A percentile compares a stretch with the other conserved stretches of the same genome.
Conservation (phyloP, 208 protist species). For the Giardia duodenalis region DNA sequence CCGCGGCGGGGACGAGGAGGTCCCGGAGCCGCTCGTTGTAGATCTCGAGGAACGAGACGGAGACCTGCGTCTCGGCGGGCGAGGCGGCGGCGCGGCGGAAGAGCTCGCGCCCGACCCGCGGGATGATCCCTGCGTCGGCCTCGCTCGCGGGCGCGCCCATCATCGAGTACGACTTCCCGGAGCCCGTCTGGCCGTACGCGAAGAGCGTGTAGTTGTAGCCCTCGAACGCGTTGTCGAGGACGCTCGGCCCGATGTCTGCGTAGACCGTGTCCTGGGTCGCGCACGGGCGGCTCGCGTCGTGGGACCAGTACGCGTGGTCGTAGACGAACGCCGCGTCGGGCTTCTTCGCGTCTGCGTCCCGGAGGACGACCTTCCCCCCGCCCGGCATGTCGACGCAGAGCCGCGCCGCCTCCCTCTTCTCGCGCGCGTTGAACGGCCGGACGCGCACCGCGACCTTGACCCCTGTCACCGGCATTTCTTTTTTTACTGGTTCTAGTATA, state of each 20-base stretch:
- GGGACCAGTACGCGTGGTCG: conserved; percentile 8
- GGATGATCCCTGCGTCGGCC: neutral
- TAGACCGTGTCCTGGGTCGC: conserved; percentile 46
- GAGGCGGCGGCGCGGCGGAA: neutral
- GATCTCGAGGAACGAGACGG: conserved; percentile 43
- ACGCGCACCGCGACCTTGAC: conserved; percentile 27
- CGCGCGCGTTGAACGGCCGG: conserved; percentile 14
- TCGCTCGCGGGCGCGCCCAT: conserved; percentile 36
- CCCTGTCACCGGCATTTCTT: conserved; percentile 19
- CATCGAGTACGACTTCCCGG: conserved; percentile 52
- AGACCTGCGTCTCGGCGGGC: neutral
- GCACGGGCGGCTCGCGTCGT: neutral
- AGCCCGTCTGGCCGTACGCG: conserved; percentile 42
- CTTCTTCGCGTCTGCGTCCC: neutral
- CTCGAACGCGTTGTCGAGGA: conserved; percentile 3
- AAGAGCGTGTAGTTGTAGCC: conserved; percentile 35
- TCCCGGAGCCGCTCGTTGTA: conserved; percentile 45
- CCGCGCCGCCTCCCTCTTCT: neutral
- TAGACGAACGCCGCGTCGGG: neutral
- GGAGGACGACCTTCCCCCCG: neutral
- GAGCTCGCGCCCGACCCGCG: neutral
- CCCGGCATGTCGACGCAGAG: neutral
- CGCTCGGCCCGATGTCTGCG: neutral
- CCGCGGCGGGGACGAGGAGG: neutral
- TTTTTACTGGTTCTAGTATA: too few species aligned